These are phyloP conservation scores for Plasmodium vinckei DNA, from an alignment of 169 alveolate species.

Conservation along the genomic window DNA sequence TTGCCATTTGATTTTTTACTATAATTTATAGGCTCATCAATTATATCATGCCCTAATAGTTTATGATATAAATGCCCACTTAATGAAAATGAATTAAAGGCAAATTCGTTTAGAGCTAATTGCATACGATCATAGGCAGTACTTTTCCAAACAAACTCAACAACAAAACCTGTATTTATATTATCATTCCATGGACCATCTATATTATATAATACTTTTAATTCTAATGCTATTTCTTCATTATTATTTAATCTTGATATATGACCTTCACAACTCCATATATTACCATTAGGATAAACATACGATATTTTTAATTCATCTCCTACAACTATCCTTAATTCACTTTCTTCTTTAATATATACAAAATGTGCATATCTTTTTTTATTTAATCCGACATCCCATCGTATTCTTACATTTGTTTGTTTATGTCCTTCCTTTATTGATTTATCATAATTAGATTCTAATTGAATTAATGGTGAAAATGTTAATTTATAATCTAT, in stretches of 20 bases:
- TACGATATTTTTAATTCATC: slow-evolving; percentile 89
- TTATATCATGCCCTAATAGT: slow-evolving; percentile 81
- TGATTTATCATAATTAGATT: slow-evolving; percentile 94
- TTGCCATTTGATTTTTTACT: not conserved
- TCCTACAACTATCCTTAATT: slow-evolving; percentile 90
- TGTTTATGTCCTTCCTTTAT: slow-evolving; percentile 93
- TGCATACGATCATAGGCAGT: slow-evolving; percentile 95
- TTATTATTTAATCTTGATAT: slow-evolving; percentile 82
- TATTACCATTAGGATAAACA: slow-evolving; percentile 77
- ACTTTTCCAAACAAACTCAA: slow-evolving; percentile 95
- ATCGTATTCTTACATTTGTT: slow-evolving; percentile 85
- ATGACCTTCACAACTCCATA: slow-evolving; percentile 89
- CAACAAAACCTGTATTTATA: slow-evolving; percentile 84
- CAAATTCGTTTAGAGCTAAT: slow-evolving; percentile 89
- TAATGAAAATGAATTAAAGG: slow-evolving; percentile 63
- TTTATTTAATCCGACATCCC: slow-evolving; percentile 86
- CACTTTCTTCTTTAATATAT: slow-evolving; percentile 92
- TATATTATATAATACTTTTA: slow-evolving; percentile 82
- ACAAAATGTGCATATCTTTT: slow-evolving; percentile 91
- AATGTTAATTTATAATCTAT: slow-evolving; percentile 84
- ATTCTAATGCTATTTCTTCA: slow-evolving; percentile 90
- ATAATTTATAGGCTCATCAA: slow-evolving; percentile 43
- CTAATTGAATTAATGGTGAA: slow-evolving; percentile 92
- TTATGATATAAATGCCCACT: slow-evolving; percentile 82
- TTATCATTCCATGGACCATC: slow-evolving; percentile 80